A percentile compares a stretch with the other conserved stretches of the same genome.
phyloP scores from a whole-genome alignment of 306 rosid species.

The Cicer judaicum region DNA sequence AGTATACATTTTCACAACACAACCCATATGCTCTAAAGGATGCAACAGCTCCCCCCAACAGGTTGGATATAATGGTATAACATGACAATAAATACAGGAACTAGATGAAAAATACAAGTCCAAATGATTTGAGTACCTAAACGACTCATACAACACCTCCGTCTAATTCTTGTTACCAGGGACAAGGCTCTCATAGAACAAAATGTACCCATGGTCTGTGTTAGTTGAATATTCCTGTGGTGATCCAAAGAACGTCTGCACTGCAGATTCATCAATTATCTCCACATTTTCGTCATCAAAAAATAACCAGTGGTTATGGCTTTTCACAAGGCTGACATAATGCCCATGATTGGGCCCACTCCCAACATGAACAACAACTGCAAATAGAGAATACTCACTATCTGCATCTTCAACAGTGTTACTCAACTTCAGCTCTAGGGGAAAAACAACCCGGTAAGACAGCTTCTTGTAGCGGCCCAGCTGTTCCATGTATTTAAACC shows the following conservation, averaged over 20 bases:
- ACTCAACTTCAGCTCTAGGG: slow-evolving; percentile 94
- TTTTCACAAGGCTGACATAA: slow-evolving; percentile 98
- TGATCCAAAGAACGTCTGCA: slow-evolving; percentile 99
- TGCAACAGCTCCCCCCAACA: slow-evolving; percentile 70
- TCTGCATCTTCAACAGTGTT: slow-evolving; percentile 92
- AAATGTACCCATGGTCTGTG: slow-evolving; percentile 97
- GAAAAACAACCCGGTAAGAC: slow-evolving; percentile 93
- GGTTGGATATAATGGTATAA: slow-evolving; percentile 57
- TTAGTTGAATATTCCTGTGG: slow-evolving; percentile 95
- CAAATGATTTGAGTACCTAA: slow-evolving; percentile 60
- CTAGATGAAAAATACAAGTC: slow-evolving; percentile 47
- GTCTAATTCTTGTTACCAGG: slow-evolving; percentile 64
- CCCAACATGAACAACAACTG: slow-evolving; percentile 97
- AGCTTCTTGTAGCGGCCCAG: slow-evolving; percentile 95
- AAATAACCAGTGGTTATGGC: slow-evolving; percentile 99
- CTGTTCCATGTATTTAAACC: slow-evolving; percentile 97
- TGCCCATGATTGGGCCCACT: slow-evolving; percentile 99
- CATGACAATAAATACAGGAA: slow-evolving; percentile 55
- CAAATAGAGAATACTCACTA: slow-evolving; percentile 88
- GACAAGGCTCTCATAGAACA: slow-evolving; percentile 92
- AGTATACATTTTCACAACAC: slow-evolving; percentile 72
- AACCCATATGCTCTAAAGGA: slow-evolving; percentile 67
- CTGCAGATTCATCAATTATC: slow-evolving; percentile 97
- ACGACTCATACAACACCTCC: slow-evolving; percentile 44
- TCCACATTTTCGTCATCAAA: slow-evolving; percentile 98